Evolutionary conservation across 306 rosid species (phyloP), one percentile per base, ranked within the genome.

Genomic region (Cercis canadensis): DNA sequence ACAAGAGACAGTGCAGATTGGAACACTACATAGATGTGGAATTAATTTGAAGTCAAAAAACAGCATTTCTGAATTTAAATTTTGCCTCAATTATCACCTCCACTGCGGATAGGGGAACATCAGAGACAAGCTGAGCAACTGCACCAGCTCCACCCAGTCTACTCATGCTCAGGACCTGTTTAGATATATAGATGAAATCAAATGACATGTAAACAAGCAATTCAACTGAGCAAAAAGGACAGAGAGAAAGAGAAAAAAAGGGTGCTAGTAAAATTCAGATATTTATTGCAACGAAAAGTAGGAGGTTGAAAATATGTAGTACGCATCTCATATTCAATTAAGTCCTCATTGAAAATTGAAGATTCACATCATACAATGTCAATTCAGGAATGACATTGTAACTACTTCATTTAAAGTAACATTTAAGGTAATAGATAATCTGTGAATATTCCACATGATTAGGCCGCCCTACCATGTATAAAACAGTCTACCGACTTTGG

Each of bases 41-140:
- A 7, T 37, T 24, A 24, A 24, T 24, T 24, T 24, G 2, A 24
- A 24, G 29, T 24, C 29, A 24, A 24, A 24, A 37, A 37, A 37
- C 10, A 37, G 43, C 43, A 37, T 37, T 37, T 24, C 14, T 16
- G 8, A 34, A 11, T 4, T 4, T 14, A 58, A 34, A 32, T 12
- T 34, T 9, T 3, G 18, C 11, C 6, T 29, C 50, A 50, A 2
- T 62, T 15, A 67, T 64, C 65, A 65, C 78, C 82, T 77, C 85
- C 34, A 60, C 65, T 18, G 91, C 87, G 55, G 95, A 87, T 62
- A 89, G 11, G 70, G 97, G 97, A 57, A 89, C 96, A 77, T 95
- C 99, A 46, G 97, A 92, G 10, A 95, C 97, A 77, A 95, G 99
- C 56, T 95, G 99, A 79, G 99, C 99, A 66, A 91, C 96, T 13